phyloP scores from a whole-genome alignment of 2,329 filamentous ascomycete genomes.

The Aspergillaceae sp. region DNA sequence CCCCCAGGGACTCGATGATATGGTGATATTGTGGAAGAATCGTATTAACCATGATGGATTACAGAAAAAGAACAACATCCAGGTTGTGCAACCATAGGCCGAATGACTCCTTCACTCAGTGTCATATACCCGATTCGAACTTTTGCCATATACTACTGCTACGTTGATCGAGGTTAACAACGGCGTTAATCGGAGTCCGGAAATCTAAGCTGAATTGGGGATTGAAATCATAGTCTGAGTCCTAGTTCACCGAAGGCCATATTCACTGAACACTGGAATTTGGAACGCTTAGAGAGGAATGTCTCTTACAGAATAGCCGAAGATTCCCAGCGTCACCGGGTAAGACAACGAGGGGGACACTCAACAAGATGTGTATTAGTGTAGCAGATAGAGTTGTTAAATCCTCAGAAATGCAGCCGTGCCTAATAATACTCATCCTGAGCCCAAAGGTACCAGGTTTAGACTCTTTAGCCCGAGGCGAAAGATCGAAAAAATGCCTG shows the following conservation, averaged over 20 bases:
- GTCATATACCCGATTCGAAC: background rate
- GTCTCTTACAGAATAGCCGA: no score
- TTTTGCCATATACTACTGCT: no score
- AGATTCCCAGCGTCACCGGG: no score
- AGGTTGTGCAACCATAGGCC: constrained; percentile 39
- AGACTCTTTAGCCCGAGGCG: constrained; percentile 2
- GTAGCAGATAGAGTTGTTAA: no score
- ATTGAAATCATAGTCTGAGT: background rate
- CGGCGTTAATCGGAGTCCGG: constrained; percentile 3
- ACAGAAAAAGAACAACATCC: constrained; percentile 43
- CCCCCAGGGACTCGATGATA: background rate
- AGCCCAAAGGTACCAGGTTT: no score
- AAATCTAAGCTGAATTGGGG: background rate
- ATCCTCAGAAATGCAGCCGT: no score
- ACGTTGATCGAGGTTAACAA: background rate
- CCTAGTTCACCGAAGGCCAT: background rate
- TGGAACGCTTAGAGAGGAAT: background rate
- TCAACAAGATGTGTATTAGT: no score
- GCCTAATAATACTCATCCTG: no score
- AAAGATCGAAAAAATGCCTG: background rate
- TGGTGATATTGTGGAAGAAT: background rate
- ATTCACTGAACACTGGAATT: background rate
- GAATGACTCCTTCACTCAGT: background rate
- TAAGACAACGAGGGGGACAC: no score
- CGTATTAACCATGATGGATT: constrained; percentile 5